Evolutionary conservation across 805 yeast species (phyloP), one percentile per base, ranked within the genome.

Genomic region (Metschnikowia hibisci): DNA sequence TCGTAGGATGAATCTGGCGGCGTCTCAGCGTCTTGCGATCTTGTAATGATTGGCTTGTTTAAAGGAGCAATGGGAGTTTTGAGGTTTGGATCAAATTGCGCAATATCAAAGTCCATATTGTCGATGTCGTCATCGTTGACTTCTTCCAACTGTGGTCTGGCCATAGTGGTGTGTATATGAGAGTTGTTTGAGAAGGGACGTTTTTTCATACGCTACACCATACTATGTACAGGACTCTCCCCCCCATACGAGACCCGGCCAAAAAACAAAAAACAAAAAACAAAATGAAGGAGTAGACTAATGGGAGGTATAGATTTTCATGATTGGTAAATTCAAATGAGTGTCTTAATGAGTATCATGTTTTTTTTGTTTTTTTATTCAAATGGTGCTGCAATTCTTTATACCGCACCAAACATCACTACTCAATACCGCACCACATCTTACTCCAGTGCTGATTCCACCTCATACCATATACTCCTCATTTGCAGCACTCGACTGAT

Each of bases 31-130:
- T 78, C 87, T 53, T 80, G 84, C 13, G 87, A 81, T 57, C 86
- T 72, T 7, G 74, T 77, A 14, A 83, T 71, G 1, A 71, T 63
- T 29, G 87, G 84, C 48, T 75, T 74, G 53, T 76, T 72, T 38
- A 64, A 54, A 15, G 89, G 88, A 1, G 90, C 90, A 16, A 84
- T 65, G 6, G 91, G 86, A 0, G 91, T 82, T 32, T 63, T 73
- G 49, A 84, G 65, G 31, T 56, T 52, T 37, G 69, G 89, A 63
- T 89, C 97, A 50, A 88, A 84, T 67, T 91, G 95, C 3, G 95
- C 95, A 22, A 90, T 71, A 64, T 90, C 96, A 86, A 87, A 84
- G 56, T 91, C 96, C 81, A 88, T 73, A 67, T 89, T 82, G 59
- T 90, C 97, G 65, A 91, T 81, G 55, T 84, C 90, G 51, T 87